phyloP scores from a whole-genome alignment of 345 rosid genomes.

The Camelina neglecta region DNA sequence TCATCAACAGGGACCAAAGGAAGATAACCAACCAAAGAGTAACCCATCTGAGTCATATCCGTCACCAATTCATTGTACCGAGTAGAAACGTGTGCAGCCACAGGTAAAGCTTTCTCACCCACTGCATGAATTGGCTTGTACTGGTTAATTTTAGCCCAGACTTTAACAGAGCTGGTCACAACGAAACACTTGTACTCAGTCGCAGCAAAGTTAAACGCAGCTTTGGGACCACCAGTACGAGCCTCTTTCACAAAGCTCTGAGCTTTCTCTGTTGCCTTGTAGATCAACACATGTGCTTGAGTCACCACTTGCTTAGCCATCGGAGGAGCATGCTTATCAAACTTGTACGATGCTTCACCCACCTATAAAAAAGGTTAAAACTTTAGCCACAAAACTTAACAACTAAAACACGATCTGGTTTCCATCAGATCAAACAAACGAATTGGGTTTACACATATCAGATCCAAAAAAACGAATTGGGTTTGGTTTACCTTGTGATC shows the following conservation, averaged over 20 bases:
- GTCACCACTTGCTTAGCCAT: slow-evolving; percentile 57
- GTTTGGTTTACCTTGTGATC: slow-evolving; percentile 67
- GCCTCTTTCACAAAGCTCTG: slow-evolving; percentile 58
- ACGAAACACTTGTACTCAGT: slow-evolving; percentile 59
- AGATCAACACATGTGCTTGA: slow-evolving; percentile 49
- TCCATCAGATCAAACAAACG: neutral
- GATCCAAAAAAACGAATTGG: neutral
- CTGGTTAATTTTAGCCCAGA: slow-evolving; percentile 58
- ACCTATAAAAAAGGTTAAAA: slow-evolving; percentile 52
- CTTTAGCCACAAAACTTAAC: slow-evolving; percentile 1
- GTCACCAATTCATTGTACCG: slow-evolving; percentile 57
- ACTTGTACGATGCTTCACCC: slow-evolving; percentile 60
- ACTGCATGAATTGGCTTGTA: slow-evolving; percentile 56
- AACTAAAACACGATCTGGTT: neutral
- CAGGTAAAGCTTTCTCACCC: slow-evolving; percentile 57
- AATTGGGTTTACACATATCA: slow-evolving; percentile 12
- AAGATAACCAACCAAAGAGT: slow-evolving; percentile 53
- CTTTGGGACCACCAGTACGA: slow-evolving; percentile 60
- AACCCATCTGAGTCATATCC: slow-evolving; percentile 64
- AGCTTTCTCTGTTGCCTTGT: slow-evolving; percentile 53
- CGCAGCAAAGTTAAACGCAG: slow-evolving; percentile 58
- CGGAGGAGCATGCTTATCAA: slow-evolving; percentile 76
- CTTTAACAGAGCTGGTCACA: slow-evolving; percentile 58
- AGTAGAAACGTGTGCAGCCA: slow-evolving; percentile 58
- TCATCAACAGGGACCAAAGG: slow-evolving; percentile 79